These are phyloP conservation scores for Fusarium sp. DNA, from an alignment of 2,329 filamentous ascomycete species.

Conservation along the genomic window DNA sequence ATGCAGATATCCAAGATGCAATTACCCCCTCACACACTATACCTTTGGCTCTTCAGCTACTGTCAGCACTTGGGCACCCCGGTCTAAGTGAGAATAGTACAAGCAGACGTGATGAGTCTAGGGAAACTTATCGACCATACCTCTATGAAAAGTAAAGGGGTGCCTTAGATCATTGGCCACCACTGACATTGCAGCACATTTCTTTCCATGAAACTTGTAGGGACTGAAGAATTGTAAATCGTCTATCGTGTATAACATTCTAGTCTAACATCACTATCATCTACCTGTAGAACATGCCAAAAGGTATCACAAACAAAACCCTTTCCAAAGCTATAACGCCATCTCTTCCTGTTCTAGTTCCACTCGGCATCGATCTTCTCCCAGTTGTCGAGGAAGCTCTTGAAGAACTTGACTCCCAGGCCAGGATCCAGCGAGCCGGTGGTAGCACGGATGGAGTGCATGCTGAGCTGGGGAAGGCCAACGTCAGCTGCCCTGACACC, in stretches of 20 bases:
- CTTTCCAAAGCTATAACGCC: conserved; percentile 19
- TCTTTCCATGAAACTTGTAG: no score
- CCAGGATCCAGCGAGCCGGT: conserved; percentile 89
- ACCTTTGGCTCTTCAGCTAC: no score
- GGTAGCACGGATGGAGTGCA: conserved; percentile 93
- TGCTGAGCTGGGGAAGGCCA: conserved; percentile 90
- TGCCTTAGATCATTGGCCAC: background rate
- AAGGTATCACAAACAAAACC: conserved; percentile 23
- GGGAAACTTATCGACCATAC: no score
- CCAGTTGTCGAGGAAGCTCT: conserved; percentile 88
- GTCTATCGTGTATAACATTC: conserved; percentile 17
- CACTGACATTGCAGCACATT: no score
- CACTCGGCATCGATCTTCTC: conserved; percentile 89
- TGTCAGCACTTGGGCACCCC: no score
- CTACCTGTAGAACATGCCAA: conserved; percentile 18
- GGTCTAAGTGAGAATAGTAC: no score
- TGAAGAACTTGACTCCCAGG: conserved; percentile 87
- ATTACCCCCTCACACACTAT: no score
- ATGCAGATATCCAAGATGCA: no score
- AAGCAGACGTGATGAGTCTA: no score
- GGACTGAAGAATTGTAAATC: background rate
- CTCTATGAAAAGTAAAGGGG: background rate
- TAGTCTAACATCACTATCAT: conserved; percentile 3
- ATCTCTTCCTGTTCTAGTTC: conserved; percentile 50
- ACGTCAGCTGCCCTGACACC: conserved; percentile 88